Conservation (phyloP, 2,329 filamentous ascomycete genomes). For the Ophiocordyceps sinensis region DNA sequence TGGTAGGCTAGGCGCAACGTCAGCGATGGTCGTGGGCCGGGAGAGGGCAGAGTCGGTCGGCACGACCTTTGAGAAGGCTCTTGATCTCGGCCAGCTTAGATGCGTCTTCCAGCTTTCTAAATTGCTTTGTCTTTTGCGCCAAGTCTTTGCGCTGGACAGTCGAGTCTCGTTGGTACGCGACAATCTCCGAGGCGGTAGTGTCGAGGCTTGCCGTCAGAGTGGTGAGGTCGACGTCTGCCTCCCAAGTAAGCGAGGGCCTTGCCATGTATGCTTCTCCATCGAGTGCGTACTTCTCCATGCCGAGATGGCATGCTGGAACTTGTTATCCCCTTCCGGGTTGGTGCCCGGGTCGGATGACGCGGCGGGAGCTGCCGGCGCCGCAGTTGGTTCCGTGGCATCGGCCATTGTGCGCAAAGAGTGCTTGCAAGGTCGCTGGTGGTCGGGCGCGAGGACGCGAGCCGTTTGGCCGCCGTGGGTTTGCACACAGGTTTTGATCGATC, state of each 20-base stretch:
- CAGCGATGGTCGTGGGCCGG: constrained; percentile 3
- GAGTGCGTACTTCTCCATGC: constrained; percentile 74
- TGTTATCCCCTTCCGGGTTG: constrained; percentile 54
- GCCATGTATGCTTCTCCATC: not conserved
- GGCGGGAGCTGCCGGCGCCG: constrained; percentile 9
- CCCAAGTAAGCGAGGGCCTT: constrained; percentile 5
- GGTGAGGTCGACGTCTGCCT: constrained; percentile 70
- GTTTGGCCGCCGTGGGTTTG: too few relatives aligned
- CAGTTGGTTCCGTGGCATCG: constrained; percentile 16
- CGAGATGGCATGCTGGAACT: constrained; percentile 91
- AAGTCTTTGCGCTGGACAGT: constrained; percentile 91
- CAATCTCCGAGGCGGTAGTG: constrained; percentile 86
- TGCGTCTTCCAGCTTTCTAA: constrained; percentile 81
- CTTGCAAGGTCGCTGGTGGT: not conserved
- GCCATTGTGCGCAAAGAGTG: constrained; percentile 13
- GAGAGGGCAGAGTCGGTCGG: not conserved
- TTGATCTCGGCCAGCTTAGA: constrained; percentile 83
- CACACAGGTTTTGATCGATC: not conserved
- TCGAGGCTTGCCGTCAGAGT: constrained; percentile 75
- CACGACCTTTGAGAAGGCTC: constrained; percentile 63
- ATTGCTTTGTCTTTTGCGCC: constrained; percentile 98
- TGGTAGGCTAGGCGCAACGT: constrained; percentile 59
- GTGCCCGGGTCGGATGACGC: constrained; percentile 12
- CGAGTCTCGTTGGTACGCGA: constrained; percentile 86
- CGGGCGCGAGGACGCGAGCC: not conserved